Percentiles rank a stretch among this genome's conserved stretches.
Conservation (phyloP, 2,329 filamentous ascomycete genomes). For the Cercospora zeina region DNA sequence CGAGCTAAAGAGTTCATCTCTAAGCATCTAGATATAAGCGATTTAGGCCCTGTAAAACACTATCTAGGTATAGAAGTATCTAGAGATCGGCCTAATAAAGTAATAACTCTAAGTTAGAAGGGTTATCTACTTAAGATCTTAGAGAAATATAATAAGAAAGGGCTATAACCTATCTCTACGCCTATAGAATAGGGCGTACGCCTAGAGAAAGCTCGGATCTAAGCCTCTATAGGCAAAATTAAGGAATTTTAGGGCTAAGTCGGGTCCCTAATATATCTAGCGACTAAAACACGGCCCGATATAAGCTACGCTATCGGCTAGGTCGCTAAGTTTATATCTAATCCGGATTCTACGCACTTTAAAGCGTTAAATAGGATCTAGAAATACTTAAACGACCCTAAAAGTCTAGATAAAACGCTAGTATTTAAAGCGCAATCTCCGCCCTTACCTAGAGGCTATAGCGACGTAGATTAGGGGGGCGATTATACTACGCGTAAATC, state of each 20-base stretch:
- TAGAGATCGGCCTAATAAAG: conserved; percentile 15
- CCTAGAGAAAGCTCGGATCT: conserved; percentile 15
- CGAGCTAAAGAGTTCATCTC: conserved; percentile 16
- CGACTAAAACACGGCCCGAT: not conserved
- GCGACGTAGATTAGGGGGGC: too few species aligned
- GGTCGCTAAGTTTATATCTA: conserved; percentile 5
- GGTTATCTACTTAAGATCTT: conserved; percentile 16
- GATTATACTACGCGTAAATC: too few species aligned
- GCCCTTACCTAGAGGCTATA: too few species aligned
- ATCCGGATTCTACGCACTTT: conserved; percentile 12
- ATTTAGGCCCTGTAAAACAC: conserved; percentile 10
- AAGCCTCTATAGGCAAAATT: conserved; percentile 8
- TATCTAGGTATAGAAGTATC: conserved; percentile 16
- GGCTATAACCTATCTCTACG: conserved; percentile 15
- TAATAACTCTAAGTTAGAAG: conserved; percentile 12
- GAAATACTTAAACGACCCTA: conserved; percentile 19
- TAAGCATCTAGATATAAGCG: conserved; percentile 14
- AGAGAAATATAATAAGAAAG: conserved; percentile 19
- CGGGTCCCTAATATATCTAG: conserved; percentile 13
- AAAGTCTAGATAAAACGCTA: not conserved
- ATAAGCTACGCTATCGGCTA: conserved; percentile 5
- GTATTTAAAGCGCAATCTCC: not conserved
- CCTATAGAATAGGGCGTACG: conserved; percentile 9
- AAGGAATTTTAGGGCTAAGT: conserved; percentile 14
- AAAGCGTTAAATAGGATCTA: conserved; percentile 18